Base-by-base conservation (phyloP, 169 alveolate species). In the Babesia ovata region DNA sequence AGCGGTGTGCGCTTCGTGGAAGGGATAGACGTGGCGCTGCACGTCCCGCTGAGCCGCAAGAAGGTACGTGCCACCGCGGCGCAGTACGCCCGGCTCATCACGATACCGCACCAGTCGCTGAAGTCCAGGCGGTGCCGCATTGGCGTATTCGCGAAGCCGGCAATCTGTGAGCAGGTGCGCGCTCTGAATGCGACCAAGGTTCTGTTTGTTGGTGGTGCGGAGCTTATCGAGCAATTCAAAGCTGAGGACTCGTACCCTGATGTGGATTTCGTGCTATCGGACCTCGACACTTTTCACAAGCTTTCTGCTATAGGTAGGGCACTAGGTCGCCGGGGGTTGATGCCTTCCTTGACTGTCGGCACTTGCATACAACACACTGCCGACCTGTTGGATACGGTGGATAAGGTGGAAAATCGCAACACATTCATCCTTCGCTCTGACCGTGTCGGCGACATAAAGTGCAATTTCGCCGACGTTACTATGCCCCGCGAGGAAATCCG, bases 391-490 rank as follows among this genome's bases (percentile, higher is more conserved):
- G 85, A 73, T 52, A 49, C 21, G 22, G 48, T 83, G 19, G 62
- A 74, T 21, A 44, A 65, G 36, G 48, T 83, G 14, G 81, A 57
- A 46, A 62, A 75, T 26, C 63, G 70, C 21, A 83, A 83, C 76
- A 67, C 84, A 6, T 63, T 83, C 53, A 69, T 86, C 24, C 65
- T 90, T 45, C 76, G 86, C 48, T 59, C 91, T 29, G 91, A 90
- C 60, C 86, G 84, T 59, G 75, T 81, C 39, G 91, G 91, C 49
- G 91, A 88, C 44, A 67, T 90, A 58, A 90, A 90, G 81, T 77
- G 91, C 70, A 90, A 90, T 70, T 84, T 90, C 58, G 94, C 92
- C 6, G 94, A 90, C 70, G 91, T 90, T n/a, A 61, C 89, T 42
- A 90, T 90, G 94, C 65, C 91, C 33, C 61, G 56, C 62, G 94